A percentile compares a stretch with the other conserved stretches of the same genome.
phyloP scores from a whole-genome alignment of 805 yeast genomes.

The Saturnispora quitensis region DNA sequence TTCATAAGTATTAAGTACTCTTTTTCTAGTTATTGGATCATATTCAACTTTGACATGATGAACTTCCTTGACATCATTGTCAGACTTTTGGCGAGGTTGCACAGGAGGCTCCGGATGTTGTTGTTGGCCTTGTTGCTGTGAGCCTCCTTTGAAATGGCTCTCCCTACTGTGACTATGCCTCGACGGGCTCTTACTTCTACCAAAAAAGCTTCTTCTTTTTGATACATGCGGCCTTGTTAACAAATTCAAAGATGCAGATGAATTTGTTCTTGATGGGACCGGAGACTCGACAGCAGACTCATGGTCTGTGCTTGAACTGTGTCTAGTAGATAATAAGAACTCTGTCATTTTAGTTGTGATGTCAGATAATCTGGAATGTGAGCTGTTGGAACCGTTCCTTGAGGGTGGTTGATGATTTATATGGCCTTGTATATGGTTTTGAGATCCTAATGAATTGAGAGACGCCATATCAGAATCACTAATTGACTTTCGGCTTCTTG shows the following conservation, averaged over 20 bases:
- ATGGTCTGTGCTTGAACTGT: slow-evolving; percentile 12
- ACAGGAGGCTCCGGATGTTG: neutral
- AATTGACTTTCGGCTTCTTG: neutral
- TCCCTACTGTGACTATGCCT: slow-evolving; percentile 1
- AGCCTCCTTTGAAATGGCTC: neutral
- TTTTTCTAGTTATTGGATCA: slow-evolving; percentile 77
- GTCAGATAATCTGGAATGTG: slow-evolving; percentile 22
- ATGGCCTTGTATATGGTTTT: neutral
- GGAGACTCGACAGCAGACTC: slow-evolving; percentile 14
- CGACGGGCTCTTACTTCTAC: slow-evolving; percentile 8
- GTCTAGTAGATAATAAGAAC: slow-evolving; percentile 15
- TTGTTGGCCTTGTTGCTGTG: neutral
- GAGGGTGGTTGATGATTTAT: neutral
- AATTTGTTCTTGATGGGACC: slow-evolving; percentile 16
- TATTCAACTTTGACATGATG: slow-evolving; percentile 70
- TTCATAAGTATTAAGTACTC: slow-evolving; percentile 83
- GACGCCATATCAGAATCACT: neutral
- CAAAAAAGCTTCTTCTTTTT: slow-evolving; percentile 8
- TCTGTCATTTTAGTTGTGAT: slow-evolving; percentile 25
- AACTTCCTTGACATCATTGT: slow-evolving; percentile 65
- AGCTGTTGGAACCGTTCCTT: slow-evolving; percentile 6
- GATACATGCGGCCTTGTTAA: slow-evolving; percentile 10
- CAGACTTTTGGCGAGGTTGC: neutral
- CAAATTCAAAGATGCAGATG: slow-evolving; percentile 21
- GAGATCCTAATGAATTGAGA: neutral